Evolutionary conservation across 2,329 filamentous ascomycete genomes (phyloP), one percentile per base, ranked within the genome.

Genomic region (Fusarium caatingaense): DNA sequence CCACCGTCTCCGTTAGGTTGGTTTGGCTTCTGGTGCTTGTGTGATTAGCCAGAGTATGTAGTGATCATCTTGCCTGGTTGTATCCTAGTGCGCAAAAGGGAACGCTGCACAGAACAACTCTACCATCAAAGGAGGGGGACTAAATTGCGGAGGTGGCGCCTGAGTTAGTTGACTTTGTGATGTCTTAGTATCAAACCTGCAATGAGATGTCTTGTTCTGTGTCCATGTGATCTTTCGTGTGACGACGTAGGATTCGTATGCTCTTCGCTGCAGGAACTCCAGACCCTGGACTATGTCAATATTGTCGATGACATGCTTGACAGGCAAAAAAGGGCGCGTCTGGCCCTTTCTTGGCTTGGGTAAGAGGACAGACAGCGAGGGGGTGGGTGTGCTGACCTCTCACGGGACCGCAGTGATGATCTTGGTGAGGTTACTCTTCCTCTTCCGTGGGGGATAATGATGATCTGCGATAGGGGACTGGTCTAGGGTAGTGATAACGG

Each of bases 91-190:
- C 28, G 37, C 40, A 49, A 63, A 44, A 60, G 54, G 64, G 59
- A 60, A 68, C 54, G 30, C 56, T 64, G 65, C 49, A 68, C 45
- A 53, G 59, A 66, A 64, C 40, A 64, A 68, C 60, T 68, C 45
- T 60, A 13, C 58, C 30, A 16, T 32, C 18, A 28, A 51, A 44
- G 49, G 44, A 50, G 32, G 42, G 48, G 23, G 37, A 18, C 41
- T 59, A 25, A 28, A 62, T 57, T 68, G 68, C 51, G 68, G 68
- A 71, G 68, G 68, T 71, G 68, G 68, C 68, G 68, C 60, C 50
- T 71, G 55, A 47, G 63, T 71, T 69, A 40, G 9, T 44, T 16
- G 49, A 27, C 13, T 23, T 23, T 50, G n/a, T 50, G 47, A 51
- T 51, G 49, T 51, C 49, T 51, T 51, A 40, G 49, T 20, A 27